Evolutionary conservation across 2,329 filamentous ascomycete genomes (phyloP).

Genomic region (Paracoccidioides lutzii): DNA sequence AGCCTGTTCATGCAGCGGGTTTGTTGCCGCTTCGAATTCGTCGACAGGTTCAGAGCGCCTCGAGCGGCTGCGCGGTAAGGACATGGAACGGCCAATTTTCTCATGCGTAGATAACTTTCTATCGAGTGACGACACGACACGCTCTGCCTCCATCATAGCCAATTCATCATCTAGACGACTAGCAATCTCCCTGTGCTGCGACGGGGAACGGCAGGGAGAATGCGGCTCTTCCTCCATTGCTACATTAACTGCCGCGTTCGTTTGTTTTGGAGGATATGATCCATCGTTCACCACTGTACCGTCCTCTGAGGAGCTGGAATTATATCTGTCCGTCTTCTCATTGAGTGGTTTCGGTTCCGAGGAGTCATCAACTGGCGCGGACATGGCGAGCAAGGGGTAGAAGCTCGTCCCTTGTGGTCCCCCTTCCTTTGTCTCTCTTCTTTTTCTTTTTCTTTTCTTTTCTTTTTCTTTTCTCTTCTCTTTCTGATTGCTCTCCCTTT

Average conservation of each 20-base stretch:
- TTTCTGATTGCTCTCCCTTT: no score
- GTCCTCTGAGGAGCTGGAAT: constrained; percentile 21
- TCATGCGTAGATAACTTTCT: constrained; percentile 13
- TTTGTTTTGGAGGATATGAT: background rate
- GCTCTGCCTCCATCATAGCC: constrained; percentile 51
- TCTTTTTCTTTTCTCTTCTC: background rate
- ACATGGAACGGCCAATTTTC: constrained; percentile 28
- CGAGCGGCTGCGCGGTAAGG: constrained; percentile 41
- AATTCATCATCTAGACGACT: constrained; percentile 54
- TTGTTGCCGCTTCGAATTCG: constrained; percentile 55
- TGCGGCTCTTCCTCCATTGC: constrained; percentile 6
- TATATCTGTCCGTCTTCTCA: constrained; percentile 12
- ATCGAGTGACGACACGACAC: constrained; percentile 28
- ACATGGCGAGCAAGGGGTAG: constrained; percentile 17
- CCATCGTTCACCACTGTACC: constrained; percentile 20
- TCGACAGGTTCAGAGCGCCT: constrained; percentile 45
- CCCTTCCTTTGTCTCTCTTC: background rate
- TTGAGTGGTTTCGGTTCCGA: constrained; percentile 14
- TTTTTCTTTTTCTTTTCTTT: background rate
- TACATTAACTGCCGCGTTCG: constrained; percentile 3
- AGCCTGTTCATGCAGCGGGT: constrained; percentile 54
- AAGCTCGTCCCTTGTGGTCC: background rate
- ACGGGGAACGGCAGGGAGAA: constrained; percentile 33
- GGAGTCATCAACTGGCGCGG: constrained; percentile 22
- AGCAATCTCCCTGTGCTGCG: constrained; percentile 46